Evolutionary conservation across 352 stramenopile genomes (phyloP), one percentile per base, ranked within the genome.

Genomic region (Globisporangium cederbergense): DNA sequence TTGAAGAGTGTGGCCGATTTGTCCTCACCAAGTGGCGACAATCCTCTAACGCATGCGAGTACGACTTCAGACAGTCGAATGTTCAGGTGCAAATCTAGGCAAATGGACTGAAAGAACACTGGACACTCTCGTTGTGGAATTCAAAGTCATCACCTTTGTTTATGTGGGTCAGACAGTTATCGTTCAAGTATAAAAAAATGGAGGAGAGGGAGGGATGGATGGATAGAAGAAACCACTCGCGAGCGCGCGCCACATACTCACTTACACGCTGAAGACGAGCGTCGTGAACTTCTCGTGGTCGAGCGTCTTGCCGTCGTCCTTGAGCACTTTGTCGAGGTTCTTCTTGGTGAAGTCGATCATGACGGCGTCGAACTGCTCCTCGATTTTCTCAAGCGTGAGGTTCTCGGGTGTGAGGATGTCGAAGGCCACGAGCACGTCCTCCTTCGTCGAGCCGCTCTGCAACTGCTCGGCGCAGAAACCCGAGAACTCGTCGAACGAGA

Each of bases 381-480:
- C 76, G 42, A 97, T 77, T 71, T 92, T 79, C 18, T 88, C 82
- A 40, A 88, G 68, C 42, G 82, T 92, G 59, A 97, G 64, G 43
- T 87, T 74, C 55, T 93, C 88, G 4, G 74, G 64, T 3, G 78
- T 79, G 14, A 97, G 72, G 55, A 94, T 83, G 53, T 95, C 86
- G 58, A 97, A 84, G 18, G 90, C 90, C 18, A 76, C 77, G 59
- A 84, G 74, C 22, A 97, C 86, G 55, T 97, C 90, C 2, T 88
- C 78, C 68, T 90, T 81, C 2, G 79, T 89, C 57, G 86, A 93
- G 14, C 90, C 90, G 46, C 83, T 92, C 72, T 97, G 83, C 36
- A 96, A 67, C 73, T 97, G 89, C 70, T 97, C 86, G 38, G 88
- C 82, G 51, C 91, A 95, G 57, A 97, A 97, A 53, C 74, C 78